Evolutionary conservation across 208 protist genomes (phyloP).

Genomic region (Herpetomonas samuelpessoai): DNA sequence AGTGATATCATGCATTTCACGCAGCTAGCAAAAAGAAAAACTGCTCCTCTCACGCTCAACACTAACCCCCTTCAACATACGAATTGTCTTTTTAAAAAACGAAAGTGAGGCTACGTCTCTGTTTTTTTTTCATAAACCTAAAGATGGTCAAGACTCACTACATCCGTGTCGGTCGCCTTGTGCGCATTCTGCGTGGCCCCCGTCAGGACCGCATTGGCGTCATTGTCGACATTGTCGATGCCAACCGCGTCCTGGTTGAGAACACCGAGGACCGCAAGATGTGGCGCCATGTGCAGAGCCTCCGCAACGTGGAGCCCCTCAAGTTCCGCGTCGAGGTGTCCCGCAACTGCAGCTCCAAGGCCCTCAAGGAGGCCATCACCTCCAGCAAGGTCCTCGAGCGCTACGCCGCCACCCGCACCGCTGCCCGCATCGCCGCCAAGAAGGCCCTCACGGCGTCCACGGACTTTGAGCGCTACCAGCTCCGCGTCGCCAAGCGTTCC

Average conservation of each 20-base stretch:
- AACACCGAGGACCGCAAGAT: slow-evolving; percentile 88
- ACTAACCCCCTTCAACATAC: neutral
- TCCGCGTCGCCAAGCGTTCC: slow-evolving; percentile 87
- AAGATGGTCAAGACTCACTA: slow-evolving; percentile 14
- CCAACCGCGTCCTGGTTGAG: slow-evolving; percentile 89
- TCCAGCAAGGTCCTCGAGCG: slow-evolving; percentile 78
- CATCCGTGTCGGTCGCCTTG: slow-evolving; percentile 13
- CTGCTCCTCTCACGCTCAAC: neutral
- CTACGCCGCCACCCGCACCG: slow-evolving; percentile 83
- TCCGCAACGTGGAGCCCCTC: slow-evolving; percentile 87
- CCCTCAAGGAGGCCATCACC: slow-evolving; percentile 69
- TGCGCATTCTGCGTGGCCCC: slow-evolving; percentile 2
- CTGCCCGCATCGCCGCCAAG: slow-evolving; percentile 74
- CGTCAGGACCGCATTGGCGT: slow-evolving; percentile 22
- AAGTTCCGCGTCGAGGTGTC: slow-evolving; percentile 54
- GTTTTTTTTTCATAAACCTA: neutral
- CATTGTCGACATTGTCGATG: slow-evolving; percentile 89
- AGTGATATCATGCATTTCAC: neutral
- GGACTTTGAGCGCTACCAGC: slow-evolving; percentile 93
- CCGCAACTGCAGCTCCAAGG: slow-evolving; percentile 76
- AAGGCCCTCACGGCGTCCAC: slow-evolving; percentile 77
- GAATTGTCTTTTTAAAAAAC: no score
- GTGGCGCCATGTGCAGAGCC: slow-evolving; percentile 89
- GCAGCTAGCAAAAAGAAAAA: neutral
- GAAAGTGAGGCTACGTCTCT: neutral